Conservation (phyloP, 225 moss, liverwort and hornwort species). For the Thuidium tamariscinum region DNA sequence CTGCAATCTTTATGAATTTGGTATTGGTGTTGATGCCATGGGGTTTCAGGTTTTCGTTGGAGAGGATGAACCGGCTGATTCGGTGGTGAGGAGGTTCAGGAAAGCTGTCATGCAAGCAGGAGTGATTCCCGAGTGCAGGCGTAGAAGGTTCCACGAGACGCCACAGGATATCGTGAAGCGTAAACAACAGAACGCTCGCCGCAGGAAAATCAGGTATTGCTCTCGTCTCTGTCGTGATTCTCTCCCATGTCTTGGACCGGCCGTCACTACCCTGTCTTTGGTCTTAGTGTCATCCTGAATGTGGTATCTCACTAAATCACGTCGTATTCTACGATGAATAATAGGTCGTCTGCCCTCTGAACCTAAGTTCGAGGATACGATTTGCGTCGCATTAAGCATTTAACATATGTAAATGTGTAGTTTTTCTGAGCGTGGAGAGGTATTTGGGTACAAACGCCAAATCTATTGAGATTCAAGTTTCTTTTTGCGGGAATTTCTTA, state of each 20-base stretch:
- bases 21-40: not conserved
- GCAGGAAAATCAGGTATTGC: conserved; percentile 44
- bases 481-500: not conserved
- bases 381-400: not conserved
- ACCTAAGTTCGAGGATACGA: too few species aligned
- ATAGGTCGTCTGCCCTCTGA: not conserved
- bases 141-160: conserved; percentile 83
- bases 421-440: not conserved
- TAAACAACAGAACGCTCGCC: conserved; percentile 69
- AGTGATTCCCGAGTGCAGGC: conserved; percentile 93
- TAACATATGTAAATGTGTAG: not conserved
- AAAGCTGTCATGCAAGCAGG: conserved; percentile 95
- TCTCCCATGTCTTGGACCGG: not conserved
- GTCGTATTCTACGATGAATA: not conserved
- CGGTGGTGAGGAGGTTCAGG: conserved; percentile 79
- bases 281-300: not conserved
- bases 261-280: not conserved
- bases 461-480: not conserved
- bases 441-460: not conserved
- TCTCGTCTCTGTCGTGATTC: not conserved
- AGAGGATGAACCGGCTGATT: conserved; percentile 93
- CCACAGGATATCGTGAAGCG: conserved; percentile 98
- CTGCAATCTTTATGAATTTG: not conserved
- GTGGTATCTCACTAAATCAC: not conserved
- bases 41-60: conserved; percentile 67